Conservation (phyloP, 768 basidiomycete species). For the Trametes sanguinea region DNA sequence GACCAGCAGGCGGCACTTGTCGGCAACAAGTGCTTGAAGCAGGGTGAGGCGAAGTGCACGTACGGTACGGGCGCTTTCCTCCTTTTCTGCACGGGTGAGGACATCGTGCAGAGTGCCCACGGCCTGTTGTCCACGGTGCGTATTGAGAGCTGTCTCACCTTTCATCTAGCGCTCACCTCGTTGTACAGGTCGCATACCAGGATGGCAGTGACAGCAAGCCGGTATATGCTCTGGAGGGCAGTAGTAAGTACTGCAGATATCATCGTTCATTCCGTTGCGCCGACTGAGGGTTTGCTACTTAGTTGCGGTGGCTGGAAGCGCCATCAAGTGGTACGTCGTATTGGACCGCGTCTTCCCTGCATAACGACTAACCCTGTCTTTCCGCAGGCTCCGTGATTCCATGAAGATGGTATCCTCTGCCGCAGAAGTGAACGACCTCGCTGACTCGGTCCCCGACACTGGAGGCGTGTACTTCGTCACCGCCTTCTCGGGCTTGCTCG, state of each 20-base stretch:
- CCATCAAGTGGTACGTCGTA: conserved; percentile 76
- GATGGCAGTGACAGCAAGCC: conserved; percentile 76
- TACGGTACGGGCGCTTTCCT: conserved; percentile 98
- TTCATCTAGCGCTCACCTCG: not conserved
- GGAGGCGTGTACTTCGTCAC: conserved; percentile 97
- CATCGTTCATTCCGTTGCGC: not conserved
- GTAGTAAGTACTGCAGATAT: conserved; percentile 56
- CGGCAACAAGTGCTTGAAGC: conserved; percentile 91
- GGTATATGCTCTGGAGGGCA: conserved; percentile 93
- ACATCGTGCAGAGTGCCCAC: conserved; percentile 82
- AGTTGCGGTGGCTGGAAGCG: conserved; percentile 95
- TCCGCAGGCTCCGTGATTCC: conserved; percentile 78
- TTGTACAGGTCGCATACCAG: conserved; percentile 79
- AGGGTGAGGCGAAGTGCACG: conserved; percentile 96
- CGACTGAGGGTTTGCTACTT: not conserved
- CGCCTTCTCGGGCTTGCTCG: conserved; percentile 92
- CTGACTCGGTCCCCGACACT: conserved; percentile 70
- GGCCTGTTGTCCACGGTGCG: conserved; percentile 87
- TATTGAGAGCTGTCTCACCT: not conserved
- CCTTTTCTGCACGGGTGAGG: conserved; percentile 89
- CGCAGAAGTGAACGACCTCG: conserved; percentile 82
- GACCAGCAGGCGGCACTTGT: conserved; percentile 97
- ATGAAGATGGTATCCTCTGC: conserved; percentile 82
- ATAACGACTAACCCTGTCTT: not conserved
- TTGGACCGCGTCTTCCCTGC: not conserved